Conservation (phyloP, 768 basidiomycete genomes). For the Galerina sulciceps region DNA sequence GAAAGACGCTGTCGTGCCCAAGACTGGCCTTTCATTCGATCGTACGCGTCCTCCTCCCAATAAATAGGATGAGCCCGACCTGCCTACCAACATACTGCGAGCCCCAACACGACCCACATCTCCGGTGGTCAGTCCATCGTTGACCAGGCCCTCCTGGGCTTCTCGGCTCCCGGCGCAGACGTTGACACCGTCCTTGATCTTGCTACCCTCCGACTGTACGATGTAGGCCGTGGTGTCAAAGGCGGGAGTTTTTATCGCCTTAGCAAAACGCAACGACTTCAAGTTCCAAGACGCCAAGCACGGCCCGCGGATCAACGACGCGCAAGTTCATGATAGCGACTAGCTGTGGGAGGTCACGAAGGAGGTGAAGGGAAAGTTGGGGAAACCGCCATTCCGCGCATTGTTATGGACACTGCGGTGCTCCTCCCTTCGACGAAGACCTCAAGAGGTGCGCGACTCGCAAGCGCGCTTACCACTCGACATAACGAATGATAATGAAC, state of each 20-base stretch:
- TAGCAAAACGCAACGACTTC: constrained; percentile 17
- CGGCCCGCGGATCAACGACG: constrained; percentile 5
- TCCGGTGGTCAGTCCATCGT: constrained; percentile 12
- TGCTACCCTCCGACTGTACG: constrained; percentile 25
- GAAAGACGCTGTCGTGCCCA: constrained; percentile 14
- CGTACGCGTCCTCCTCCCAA: neutral
- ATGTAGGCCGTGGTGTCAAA: constrained; percentile 25
- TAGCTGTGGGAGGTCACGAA: constrained; percentile 14
- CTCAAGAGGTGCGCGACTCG: constrained; percentile 22
- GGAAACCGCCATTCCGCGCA: constrained; percentile 17
- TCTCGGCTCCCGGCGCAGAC: constrained; percentile 7
- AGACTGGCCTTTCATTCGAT: constrained; percentile 21
- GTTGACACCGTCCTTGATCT: constrained; percentile 27
- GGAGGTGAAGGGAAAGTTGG: constrained; percentile 22
- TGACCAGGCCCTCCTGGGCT: constrained; percentile 23
- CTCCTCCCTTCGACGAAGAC: constrained; percentile 12
- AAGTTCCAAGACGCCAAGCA: constrained; percentile 10
- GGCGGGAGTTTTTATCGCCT: constrained; percentile 15
- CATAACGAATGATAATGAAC: no score
- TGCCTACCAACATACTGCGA: constrained; percentile 21
- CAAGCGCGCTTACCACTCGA: constrained; percentile 13
- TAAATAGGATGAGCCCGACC: neutral
- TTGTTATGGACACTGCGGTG: constrained; percentile 29
- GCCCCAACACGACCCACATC: constrained; percentile 10
- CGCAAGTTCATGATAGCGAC: constrained; percentile 16